Base-by-base conservation (phyloP, 306 rosid genomes). In the Vicia sativa region DNA sequence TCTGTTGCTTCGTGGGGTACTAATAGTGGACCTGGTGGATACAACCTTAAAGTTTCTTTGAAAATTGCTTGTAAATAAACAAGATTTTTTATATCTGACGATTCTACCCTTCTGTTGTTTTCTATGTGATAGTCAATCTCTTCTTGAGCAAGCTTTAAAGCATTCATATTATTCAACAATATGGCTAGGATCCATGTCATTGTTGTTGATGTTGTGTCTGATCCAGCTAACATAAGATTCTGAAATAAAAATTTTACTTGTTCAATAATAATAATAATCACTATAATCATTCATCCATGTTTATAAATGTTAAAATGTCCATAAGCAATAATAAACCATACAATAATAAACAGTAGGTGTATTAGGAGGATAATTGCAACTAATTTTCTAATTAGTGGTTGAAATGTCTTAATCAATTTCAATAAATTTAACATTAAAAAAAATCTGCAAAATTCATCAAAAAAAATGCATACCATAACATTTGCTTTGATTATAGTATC, bases 1-100 rank as follows among this genome's bases (percentile, higher is more conserved):
- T 85, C 74, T 31, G 28, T 74, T n/a, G 87, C 88, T 57, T 83
- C 82, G 9, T 85, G 95, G 3, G 88, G 90, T 2, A 85, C 70
- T 16, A 82, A 50, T 1, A 87, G 54, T 0, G 84, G 95, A 0
- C 73, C 88, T 2, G 95, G 68, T 1, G 90, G 90, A 66, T 81
- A 85, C 7, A 85, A 16, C 11, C 85, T 79, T 1, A 87, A 9
- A 0, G 85, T 79, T 79, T 87, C 90, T 50, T 81, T 87, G 11
- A 77, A 21, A 10, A 83, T 73, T 59, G 90, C 88, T 79, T 83
- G 85, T 11, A 83, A 61, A 62, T 85, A 87, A 14, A 38, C 70
- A 1, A 85, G 16, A 26, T 74, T 75, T 65, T 79, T 81, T 1
- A 77, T 46, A 15, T 87, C 87, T 0, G 72, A 19, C 12, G 62